Evolutionary conservation across 345 rosid genomes (phyloP).

Genomic region (Hypericum androsaemum): DNA sequence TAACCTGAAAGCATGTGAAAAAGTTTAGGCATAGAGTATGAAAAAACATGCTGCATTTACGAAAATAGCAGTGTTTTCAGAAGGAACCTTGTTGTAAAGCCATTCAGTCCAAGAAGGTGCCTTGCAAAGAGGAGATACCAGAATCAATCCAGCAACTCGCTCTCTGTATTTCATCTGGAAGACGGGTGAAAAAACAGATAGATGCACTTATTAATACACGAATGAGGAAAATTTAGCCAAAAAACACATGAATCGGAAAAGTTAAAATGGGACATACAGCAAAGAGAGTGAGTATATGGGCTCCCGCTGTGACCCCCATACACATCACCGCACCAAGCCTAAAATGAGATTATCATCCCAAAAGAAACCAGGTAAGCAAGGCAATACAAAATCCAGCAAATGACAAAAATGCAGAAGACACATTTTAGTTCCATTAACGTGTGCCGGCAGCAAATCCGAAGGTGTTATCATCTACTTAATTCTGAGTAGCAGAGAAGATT

Average conservation of each 20-base stretch:
- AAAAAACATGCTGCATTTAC: too few species aligned
- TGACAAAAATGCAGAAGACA: not conserved
- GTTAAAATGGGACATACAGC: constrained; percentile 33
- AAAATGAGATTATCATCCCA: constrained; percentile 4
- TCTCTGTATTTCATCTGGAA: constrained; percentile 46
- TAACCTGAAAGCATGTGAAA: constrained; percentile 11
- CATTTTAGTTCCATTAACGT: not conserved
- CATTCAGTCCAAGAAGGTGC: constrained; percentile 65
- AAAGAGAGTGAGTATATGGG: constrained; percentile 50
- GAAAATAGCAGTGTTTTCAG: not conserved
- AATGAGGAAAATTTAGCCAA: not conserved
- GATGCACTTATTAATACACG: not conserved
- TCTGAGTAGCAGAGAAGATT: too few species aligned
- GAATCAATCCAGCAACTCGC: constrained; percentile 49
- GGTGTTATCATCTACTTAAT: too few species aligned
- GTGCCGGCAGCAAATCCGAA: not conserved
- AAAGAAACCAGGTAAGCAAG: not conserved
- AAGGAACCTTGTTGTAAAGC: constrained; percentile 53
- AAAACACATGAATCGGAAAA: not conserved
- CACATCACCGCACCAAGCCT: constrained; percentile 49
- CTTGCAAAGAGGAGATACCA: constrained; percentile 58
- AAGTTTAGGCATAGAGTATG: not conserved
- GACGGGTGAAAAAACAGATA: constrained; percentile 11
- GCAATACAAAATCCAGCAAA: not conserved
- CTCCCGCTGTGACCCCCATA: constrained; percentile 65